Evolutionary conservation across 169 alveolate species (phyloP), one percentile per base, ranked within the genome.

Genomic region (Eimeria maxima): DNA sequence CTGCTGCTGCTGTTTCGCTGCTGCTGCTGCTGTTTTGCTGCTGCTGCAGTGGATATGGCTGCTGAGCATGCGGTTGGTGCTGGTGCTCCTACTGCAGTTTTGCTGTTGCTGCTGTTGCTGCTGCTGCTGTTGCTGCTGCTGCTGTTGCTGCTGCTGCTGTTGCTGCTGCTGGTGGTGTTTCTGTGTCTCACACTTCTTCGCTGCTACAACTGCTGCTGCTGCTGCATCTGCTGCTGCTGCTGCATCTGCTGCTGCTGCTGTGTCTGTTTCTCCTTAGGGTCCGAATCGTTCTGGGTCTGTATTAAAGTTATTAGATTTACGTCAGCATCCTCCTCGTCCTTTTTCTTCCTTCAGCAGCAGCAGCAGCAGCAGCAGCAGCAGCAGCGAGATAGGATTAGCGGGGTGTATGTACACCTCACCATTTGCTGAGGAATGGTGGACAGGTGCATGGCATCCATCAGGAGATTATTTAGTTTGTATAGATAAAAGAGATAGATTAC

Each of bases 331-430:
- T 10, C 83, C 83, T n/a, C 83, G 83, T 16, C 29, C 83, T 18
- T 38, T 73, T 73, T 44, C 50, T 73, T 18, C 83, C 50, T 22
- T n/a, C n/a, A n/a, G n/a, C n/a, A n/a, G n/a, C n/a, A n/a, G 57
- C 57, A 50, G 57, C 57, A 50, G 57, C 57, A 50, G 74, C 74
- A 65, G 83, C 83, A 73, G 83, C 83, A 73, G 83, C 83, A 73
- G 50, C 83, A 73, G 83, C 83, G 83, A 73, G 44, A 42, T 73
- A 20, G 83, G 83, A 4, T 10, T 38, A 3, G 83, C 83, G 83
- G 83, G 83, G 83, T n/a, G 44, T n/a, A 73, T 42, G 83, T 73
- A 73, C 50, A 73, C 83, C 83, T 73, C 83, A 14, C 50, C 83
- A 6, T 73, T 29, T 42, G 83, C 50, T 7, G 83, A 73, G 3